Percentiles rank a stretch among this genome's conserved stretches.
Evolutionary conservation across 1,139 yeast genomes (phyloP).

Genomic region (Yamadazyma triangularis): DNA sequence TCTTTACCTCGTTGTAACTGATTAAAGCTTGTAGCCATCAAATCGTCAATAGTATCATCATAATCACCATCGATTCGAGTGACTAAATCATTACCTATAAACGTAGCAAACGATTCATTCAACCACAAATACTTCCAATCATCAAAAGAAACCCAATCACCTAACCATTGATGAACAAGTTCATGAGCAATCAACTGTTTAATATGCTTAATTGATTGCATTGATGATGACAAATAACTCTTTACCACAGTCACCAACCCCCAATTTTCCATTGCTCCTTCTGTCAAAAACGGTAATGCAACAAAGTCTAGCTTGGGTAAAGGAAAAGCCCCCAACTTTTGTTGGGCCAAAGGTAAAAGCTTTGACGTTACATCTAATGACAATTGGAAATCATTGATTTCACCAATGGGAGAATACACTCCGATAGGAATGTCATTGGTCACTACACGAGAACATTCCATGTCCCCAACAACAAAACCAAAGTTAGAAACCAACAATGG

Average conservation of each 20-base stretch:
- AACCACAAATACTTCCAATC: conserved; percentile 68
- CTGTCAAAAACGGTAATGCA: conserved; percentile 63
- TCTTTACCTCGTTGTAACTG: conserved; percentile 36
- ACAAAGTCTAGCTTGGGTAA: conserved; percentile 60
- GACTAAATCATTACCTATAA: conserved; percentile 50
- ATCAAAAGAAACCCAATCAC: conserved; percentile 61
- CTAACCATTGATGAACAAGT: conserved; percentile 75
- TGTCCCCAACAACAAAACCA: conserved; percentile 64
- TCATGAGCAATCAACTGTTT: conserved; percentile 64
- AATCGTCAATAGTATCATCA: conserved; percentile 17
- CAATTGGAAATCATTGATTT: conserved; percentile 15
- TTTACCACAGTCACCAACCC: conserved; percentile 59
- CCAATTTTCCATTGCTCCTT: conserved; percentile 80
- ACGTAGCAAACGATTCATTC: conserved; percentile 73
- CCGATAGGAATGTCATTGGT: conserved; percentile 37
- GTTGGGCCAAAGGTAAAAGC: conserved; percentile 42
- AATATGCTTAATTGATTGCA: conserved; percentile 39
- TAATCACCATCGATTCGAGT: conserved; percentile 19
- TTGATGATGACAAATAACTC: conserved; percentile 12
- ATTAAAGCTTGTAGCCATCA: conserved; percentile 31
- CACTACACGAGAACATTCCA: conserved; percentile 44
- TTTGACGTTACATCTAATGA: conserved; percentile 27
- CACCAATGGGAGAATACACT: conserved; percentile 55
- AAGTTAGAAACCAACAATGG: conserved; percentile 58
- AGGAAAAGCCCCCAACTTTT: conserved; percentile 48